Conservation (phyloP, 352 stramenopile species). For the Globisporangium takayamanum region DNA sequence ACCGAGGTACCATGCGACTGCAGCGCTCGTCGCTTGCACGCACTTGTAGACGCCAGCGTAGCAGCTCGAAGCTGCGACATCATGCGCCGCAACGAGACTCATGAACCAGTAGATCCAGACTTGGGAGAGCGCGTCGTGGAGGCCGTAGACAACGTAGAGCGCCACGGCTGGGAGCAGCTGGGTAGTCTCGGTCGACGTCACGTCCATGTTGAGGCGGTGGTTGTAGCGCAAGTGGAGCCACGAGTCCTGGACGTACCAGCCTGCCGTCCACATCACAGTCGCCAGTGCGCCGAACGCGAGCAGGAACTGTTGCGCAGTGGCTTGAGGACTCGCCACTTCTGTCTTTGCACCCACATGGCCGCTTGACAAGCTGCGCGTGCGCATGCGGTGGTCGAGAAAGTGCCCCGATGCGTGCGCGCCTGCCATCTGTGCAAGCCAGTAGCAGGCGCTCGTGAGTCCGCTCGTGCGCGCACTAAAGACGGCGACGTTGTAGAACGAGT, state of each 20-base stretch:
- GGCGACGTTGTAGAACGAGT: slow-evolving; percentile 42
- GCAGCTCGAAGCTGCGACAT: slow-evolving; percentile 28
- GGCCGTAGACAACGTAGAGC: slow-evolving; percentile 66
- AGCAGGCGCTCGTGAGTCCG: slow-evolving; percentile 28
- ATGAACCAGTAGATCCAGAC: slow-evolving; percentile 82
- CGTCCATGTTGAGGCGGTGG: slow-evolving; percentile 17
- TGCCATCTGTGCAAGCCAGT: slow-evolving; percentile 43
- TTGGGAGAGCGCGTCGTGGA: slow-evolving; percentile 69
- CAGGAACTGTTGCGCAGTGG: slow-evolving; percentile 10
- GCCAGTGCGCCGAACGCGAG: slow-evolving; percentile 15
- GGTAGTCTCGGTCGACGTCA: slow-evolving; percentile 5
- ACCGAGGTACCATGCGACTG: slow-evolving; percentile 33
- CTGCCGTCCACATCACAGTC: slow-evolving; percentile 36
- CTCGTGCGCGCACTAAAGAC: slow-evolving; percentile 38
- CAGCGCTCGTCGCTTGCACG: slow-evolving; percentile 37
- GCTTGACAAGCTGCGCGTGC: not conserved
- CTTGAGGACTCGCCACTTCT: not conserved
- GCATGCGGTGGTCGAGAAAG: slow-evolving; percentile 18
- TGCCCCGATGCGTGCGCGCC: slow-evolving; percentile 22
- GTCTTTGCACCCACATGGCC: not conserved
- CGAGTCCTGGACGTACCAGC: slow-evolving; percentile 18
- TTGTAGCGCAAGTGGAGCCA: slow-evolving; percentile 21
- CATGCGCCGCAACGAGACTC: slow-evolving; percentile 31
- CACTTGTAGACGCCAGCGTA: slow-evolving; percentile 68
- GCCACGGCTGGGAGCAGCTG: slow-evolving; percentile 17